Evolutionary conservation across 805 yeast genomes (phyloP), one percentile per base, ranked within the genome.

Genomic region (Saccharomycopsis javanensis): DNA sequence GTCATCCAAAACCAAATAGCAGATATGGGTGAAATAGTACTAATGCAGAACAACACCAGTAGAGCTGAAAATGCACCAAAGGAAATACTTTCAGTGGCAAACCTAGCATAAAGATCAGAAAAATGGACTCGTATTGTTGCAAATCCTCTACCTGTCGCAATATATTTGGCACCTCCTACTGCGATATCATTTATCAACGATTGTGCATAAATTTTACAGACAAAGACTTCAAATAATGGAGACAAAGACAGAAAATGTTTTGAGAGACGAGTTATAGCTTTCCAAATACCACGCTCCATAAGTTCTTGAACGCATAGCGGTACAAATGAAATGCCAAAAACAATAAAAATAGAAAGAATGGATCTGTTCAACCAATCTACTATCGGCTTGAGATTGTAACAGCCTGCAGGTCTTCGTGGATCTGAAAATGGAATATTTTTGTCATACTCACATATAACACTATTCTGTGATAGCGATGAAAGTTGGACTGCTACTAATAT

Each of bases 131-230:
- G 76, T 1, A 82, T 75, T 3, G 91, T 87, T 1, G 95, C 89
- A 67, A 87, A 82, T 10, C 90, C 90, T 70, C 95, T 76, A 15
- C 94, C 94, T 1, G 94, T 87, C 1, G 91, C 83, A 65, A 86
- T 84, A 70, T 87, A 87, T 65, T 82, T 76, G 2, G 95, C 95
- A 61, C 92, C 94, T 54, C 95, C 94, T 59, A 85, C 75, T 11
- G 86, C 72, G 62, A 87, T 70, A 69, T 86, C 90, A 61, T 80
- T 82, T 48, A 78, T 72, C 67, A 87, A 74, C 0, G 92, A 80
- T 53, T 82, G 80, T 1, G 92, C 83, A 67, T 87, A 87, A 7
- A 86, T 80, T 64, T 84, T 83, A 64, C 90, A 86, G 23, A 83
- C 87, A 71, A 87, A 87, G 4, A 86, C 82, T 67, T 87, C 95